Conservation (phyloP, 2,329 filamentous ascomycete species). For the Penicillium crustosum region DNA sequence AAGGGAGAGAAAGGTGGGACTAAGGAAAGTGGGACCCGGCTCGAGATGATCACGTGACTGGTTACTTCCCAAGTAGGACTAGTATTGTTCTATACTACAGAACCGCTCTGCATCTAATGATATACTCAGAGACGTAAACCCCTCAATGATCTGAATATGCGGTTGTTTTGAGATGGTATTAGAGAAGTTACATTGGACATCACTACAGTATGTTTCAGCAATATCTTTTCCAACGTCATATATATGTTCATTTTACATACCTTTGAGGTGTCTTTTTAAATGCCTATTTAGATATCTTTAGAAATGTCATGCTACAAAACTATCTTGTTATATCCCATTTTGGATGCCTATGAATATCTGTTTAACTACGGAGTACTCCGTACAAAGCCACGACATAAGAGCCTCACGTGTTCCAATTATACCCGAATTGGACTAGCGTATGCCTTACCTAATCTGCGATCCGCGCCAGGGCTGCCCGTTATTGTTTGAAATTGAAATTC, state of each 20-base stretch:
- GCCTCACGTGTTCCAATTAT: constrained; percentile 25
- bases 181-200: background rate
- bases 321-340: no score
- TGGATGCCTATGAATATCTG: no score
- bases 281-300: background rate
- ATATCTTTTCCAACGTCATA: no score
- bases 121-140: background rate
- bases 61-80: no score
- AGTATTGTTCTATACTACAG: no score
- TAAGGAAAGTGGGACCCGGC: background rate
- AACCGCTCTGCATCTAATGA: background rate
- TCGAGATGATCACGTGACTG: background rate
- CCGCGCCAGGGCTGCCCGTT: constrained; percentile 18
- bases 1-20: background rate
- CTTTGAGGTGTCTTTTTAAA: background rate
- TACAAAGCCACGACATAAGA: background rate
- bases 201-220: background rate
- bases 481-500: constrained; percentile 14
- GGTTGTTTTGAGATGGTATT: background rate
- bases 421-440: constrained; percentile 18
- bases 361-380: no score
- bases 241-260: no score
- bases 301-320: no score
- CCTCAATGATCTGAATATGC: background rate
- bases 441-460: constrained; percentile 13